A percentile compares a stretch with the other conserved stretches of the same genome.
Evolutionary conservation across 441 rosid species (phyloP).

Genomic region (Mallotus japonicus): DNA sequence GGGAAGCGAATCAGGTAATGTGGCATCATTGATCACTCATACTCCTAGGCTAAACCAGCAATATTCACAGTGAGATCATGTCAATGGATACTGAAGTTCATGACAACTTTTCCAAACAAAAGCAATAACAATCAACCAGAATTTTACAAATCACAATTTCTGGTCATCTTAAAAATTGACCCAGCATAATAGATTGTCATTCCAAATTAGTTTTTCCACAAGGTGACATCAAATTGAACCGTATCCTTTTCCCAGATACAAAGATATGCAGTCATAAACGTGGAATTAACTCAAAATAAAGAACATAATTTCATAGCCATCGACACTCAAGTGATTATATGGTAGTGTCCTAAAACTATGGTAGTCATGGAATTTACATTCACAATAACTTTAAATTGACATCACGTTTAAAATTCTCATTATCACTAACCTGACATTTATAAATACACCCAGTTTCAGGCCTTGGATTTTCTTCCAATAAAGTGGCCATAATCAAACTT

Average conservation of each 20-base stretch:
- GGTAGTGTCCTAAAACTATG: background rate
- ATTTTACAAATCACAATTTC: background rate
- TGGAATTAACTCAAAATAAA: background rate
- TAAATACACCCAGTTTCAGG: background rate
- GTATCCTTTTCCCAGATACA: conserved; percentile 1
- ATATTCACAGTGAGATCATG: background rate
- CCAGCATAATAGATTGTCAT: background rate
- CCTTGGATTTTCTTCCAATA: conserved; percentile 3
- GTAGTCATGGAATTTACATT: no score
- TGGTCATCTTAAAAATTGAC: background rate
- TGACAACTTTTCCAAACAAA: background rate
- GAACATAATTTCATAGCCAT: background rate
- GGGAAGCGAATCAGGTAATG: background rate
- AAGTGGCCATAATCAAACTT: background rate
- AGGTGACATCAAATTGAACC: background rate
- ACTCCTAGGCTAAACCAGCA: background rate
- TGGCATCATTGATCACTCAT: background rate
- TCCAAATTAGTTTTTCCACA: background rate
- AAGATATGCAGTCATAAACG: background rate
- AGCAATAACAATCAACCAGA: background rate
- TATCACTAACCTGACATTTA: conserved; percentile 10
- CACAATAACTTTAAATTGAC: background rate
- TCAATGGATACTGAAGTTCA: background rate
- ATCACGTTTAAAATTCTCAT: background rate
- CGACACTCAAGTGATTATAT: background rate